Percentiles rank a stretch among this genome's conserved stretches.
These are phyloP conservation scores for Vaccinium darrowii DNA, from an alignment of 148 eudicot species.

Conservation along the genomic window DNA sequence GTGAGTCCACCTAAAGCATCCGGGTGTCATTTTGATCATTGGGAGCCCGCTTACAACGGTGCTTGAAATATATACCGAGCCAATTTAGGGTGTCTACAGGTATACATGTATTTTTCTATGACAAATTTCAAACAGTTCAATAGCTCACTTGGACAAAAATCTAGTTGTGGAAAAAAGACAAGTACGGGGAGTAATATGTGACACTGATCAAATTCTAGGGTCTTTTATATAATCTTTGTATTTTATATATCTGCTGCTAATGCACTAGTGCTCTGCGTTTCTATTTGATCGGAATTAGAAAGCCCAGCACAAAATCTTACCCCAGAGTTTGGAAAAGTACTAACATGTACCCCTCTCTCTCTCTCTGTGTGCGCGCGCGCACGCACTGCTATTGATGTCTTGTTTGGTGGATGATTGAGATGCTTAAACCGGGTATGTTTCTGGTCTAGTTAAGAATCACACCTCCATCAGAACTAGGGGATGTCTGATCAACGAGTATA, in stretches of 20 bases:
- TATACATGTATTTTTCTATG: too few species aligned
- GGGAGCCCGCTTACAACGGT: too few species aligned
- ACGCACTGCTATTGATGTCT: background rate
- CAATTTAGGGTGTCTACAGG: too few species aligned
- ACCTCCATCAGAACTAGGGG: background rate
- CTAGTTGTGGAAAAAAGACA: background rate
- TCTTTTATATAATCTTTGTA: background rate
- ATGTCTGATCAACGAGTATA: background rate
- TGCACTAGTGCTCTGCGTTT: background rate
- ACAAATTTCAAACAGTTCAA: too few species aligned
- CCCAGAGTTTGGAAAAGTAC: background rate
- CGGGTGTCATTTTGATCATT: too few species aligned
- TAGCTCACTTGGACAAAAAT: too few species aligned
- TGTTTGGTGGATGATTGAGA: background rate
- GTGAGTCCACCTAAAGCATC: too few species aligned
- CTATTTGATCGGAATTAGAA: background rate
- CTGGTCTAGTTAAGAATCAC: too few species aligned
- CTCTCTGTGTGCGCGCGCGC: too few species aligned
- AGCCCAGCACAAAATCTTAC: background rate
- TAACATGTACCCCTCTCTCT: background rate
- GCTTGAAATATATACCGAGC: too few species aligned
- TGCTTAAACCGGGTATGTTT: background rate
- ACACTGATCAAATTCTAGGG: background rate
- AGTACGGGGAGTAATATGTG: background rate
- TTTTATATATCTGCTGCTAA: background rate